phyloP scores from a whole-genome alignment of 306 rosid species.

The Medicago arabica region DNA sequence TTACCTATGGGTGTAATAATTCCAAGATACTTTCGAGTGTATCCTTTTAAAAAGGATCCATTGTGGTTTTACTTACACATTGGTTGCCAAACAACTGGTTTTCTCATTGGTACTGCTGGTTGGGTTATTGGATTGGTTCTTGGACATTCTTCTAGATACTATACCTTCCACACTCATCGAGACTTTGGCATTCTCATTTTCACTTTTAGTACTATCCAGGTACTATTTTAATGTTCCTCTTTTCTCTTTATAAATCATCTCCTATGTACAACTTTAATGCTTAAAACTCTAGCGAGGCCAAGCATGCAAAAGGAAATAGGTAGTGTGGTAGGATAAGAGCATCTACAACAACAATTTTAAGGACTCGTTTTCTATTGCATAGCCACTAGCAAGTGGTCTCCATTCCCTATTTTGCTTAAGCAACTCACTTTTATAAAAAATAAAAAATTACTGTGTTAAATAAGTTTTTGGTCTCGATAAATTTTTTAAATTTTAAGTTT shows the following conservation, averaged over 20 bases:
- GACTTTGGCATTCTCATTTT: conserved; percentile 63
- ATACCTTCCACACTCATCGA: conserved; percentile 62
- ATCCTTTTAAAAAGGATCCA: neutral
- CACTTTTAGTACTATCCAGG: conserved; percentile 71
- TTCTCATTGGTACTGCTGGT: conserved; percentile 59
- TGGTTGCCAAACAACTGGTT: conserved; percentile 58
- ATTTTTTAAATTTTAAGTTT: too few relatives aligned
- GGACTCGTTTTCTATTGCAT: too few relatives aligned
- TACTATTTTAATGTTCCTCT: conserved; percentile 8
- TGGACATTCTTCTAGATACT: conserved; percentile 63
- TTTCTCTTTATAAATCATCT: neutral
- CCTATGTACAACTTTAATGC: neutral
- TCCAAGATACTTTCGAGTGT: conserved; percentile 65
- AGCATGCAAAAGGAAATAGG: too few relatives aligned
- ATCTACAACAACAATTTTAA: too few relatives aligned
- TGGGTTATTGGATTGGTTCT: conserved; percentile 79
- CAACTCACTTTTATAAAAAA: too few relatives aligned
- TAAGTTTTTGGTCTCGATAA: too few relatives aligned
- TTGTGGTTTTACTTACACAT: conserved; percentile 49
- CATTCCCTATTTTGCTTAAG: too few relatives aligned
- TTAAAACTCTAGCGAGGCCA: neutral
- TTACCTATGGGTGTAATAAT: conserved; percentile 73
- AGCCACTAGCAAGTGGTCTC: too few relatives aligned
- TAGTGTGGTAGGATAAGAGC: too few relatives aligned
- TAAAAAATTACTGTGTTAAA: too few relatives aligned